A percentile compares a stretch with the other conserved stretches of the same genome.
Conservation (phyloP, 2,329 filamentous ascomycete genomes). For the Colletotrichum tabaci region DNA sequence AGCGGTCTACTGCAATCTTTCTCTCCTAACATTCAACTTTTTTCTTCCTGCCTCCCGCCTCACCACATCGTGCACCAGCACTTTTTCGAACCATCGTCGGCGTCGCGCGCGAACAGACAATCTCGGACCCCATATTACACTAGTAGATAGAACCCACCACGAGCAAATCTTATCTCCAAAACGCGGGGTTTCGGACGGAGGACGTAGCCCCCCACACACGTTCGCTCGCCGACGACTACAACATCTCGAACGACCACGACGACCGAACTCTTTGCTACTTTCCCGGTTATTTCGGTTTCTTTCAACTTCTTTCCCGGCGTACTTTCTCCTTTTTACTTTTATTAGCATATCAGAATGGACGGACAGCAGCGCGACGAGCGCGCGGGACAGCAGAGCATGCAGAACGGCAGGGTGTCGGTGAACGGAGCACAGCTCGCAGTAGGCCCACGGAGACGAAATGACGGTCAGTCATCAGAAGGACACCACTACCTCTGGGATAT, state of each 20-base stretch:
- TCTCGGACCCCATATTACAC: conserved; percentile 32
- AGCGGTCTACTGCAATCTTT: conserved; percentile 35
- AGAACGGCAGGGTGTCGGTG: conserved; percentile 44
- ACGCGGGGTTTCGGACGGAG: conserved; percentile 42
- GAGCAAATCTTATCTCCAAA: conserved; percentile 41
- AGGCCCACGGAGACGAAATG: conserved; percentile 41
- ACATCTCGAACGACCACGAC: conserved; percentile 18
- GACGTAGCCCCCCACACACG: conserved; percentile 35
- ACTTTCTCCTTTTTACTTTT: not conserved
- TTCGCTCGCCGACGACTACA: conserved; percentile 24
- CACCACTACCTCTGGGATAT: conserved; percentile 35
- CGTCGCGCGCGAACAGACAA: conserved; percentile 39
- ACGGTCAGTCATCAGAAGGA: conserved; percentile 44
- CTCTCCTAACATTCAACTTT: conserved; percentile 8
- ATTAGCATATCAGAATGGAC: conserved; percentile 30
- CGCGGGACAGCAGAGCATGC: conserved; percentile 46
- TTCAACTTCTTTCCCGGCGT: conserved; percentile 11
- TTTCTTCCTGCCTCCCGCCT: conserved; percentile 4
- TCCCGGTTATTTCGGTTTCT: not conserved
- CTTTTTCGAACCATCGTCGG: conserved; percentile 29
- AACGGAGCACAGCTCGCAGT: conserved; percentile 36
- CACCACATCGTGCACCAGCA: not conserved
- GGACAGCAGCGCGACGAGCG: conserved; percentile 43
- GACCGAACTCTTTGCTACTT: not conserved
- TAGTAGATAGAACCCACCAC: conserved; percentile 26